Evolutionary conservation across 371 early-diverging fungal genomes (phyloP).

Genomic region (Syncephalastrum sp.): DNA sequence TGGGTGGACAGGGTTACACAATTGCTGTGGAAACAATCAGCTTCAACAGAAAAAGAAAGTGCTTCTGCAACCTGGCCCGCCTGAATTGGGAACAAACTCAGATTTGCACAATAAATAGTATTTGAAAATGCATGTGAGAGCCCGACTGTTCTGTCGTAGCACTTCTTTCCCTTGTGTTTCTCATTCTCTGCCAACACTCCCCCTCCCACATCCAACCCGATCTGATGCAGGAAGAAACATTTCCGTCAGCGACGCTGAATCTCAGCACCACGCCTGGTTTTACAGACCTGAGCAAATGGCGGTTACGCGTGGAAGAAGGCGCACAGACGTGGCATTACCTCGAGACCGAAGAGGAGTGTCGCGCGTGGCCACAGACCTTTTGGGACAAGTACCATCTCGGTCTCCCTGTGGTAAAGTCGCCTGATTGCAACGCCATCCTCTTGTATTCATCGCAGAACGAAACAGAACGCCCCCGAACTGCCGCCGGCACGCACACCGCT

Average conservation of each 20-base stretch:
- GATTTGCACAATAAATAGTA: too few species aligned
- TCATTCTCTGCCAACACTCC: too few species aligned
- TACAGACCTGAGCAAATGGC: conserved; percentile 79
- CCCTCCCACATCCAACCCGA: too few species aligned
- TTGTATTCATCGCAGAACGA: neutral
- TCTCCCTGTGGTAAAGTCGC: conserved; percentile 55
- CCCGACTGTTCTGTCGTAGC: too few species aligned
- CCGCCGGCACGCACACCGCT: conserved; percentile 63
- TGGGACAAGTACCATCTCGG: conserved; percentile 92
- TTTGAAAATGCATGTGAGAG: too few species aligned
- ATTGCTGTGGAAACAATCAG: too few species aligned
- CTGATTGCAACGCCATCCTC: neutral
- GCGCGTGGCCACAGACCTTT: conserved; percentile 74
- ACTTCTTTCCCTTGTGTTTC: too few species aligned
- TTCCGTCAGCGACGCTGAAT: conserved; percentile 36
- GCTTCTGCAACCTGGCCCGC: too few species aligned
- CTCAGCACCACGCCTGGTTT: conserved; percentile 36
- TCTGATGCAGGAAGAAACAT: conserved; percentile 16
- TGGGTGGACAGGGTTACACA: too few species aligned
- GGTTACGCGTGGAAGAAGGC: conserved; percentile 78
- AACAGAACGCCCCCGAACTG: conserved; percentile 51
- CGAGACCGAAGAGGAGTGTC: conserved; percentile 59
- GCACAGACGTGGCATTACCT: conserved; percentile 93
- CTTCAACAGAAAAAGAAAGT: too few species aligned
- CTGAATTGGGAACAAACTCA: too few species aligned